Evolutionary conservation across 2,329 filamentous ascomycete genomes (phyloP), one percentile per base, ranked within the genome.

Genomic region (Aspergillus calidoustus): DNA sequence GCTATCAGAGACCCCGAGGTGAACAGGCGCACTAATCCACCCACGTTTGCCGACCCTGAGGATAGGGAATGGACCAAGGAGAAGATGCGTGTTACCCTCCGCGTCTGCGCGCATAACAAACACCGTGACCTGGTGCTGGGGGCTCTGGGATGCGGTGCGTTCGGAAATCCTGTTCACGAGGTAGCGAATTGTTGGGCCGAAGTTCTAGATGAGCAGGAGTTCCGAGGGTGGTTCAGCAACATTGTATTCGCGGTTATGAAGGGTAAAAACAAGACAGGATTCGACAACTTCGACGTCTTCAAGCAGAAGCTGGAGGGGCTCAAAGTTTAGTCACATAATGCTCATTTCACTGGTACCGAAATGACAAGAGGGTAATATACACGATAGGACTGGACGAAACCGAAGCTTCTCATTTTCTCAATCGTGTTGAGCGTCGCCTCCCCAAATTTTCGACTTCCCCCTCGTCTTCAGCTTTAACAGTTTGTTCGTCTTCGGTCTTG

Each of bases 131-230:
- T 92, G 8, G 85, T 92, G 5, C 79, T 92, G 1, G 89, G 89
- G 0, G 89, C 89, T 0, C 71, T 92, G 54, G 89, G 89, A 0
- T 92, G 89, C 67, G 89, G 89, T 3, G 87, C 84, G 0, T 91
- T 90, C 71, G 68, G 67, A 0, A 90, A 91, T 71, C 89, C 89
- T 8, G 80, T 81, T 0, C 74, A 78, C 34, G 86, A 87, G 63
- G 85, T 91, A n/a, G 88, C 86, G 2, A 62, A 76, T 38, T 88
- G 87, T 66, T 92, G 88, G 82, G 71, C 79, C 30, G 83, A 87
- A 68, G 87, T 90, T 38, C 76, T 91, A 58, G 60, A 70, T 31
- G 87, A 91, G 70, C 43, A 64, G 0, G 88, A 91, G 76, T 90
- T 90, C 65, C 68, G 74, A 44, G 86, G 86, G 1, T 89, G 88